Base-by-base conservation (phyloP, 306 rosid genomes). In the Trifolium dubium region DNA sequence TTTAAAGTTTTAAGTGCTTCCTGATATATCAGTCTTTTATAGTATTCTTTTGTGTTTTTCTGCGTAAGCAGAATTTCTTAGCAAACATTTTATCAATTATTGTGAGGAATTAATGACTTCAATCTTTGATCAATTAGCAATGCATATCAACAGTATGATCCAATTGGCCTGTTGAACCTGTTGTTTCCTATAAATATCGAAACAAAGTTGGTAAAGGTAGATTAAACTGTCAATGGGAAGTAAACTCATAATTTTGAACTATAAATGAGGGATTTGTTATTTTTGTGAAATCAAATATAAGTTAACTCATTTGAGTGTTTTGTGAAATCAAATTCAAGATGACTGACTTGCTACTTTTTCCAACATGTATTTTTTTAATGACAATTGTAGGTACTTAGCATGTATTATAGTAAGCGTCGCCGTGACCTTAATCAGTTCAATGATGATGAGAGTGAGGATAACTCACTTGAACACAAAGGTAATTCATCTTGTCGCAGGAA, bases 331-430 rank as follows among this genome's bases (percentile, higher is more conserved):
- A 23, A 23, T 67, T 75, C 10, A 46, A 62, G 67, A 55, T 44
- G 59, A 58, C 37, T 74, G 53, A 30, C 71, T 54, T 69, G 63
- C 58, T 40, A 44, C 49, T 32, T 59, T 67, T 40, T 56, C 79
- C 39, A 51, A 65, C 17, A 66, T 12, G 15, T 13, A 3, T 41
- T 44, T 32, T 55, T 61, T 50, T 34, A 32, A 56, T 79, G 64
- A 37, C 76, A 78, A 68, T 79, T 71, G 66, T 84, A 94, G 98
- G 98, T 94, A 77, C 95, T 88, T 77, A 90, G 92, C 14, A 82
- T 86, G 76, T 87, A 73, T 82, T 80, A 74, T 72, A 86, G 86
- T 69, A 90, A 80, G 82, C 83, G 88, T 41, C 92, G 83, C 17
- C 83, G 71, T 61, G 85, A 81, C 44, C 83, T 85, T 39, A 79